These are phyloP conservation scores for Azolla pinnata DNA, from an alignment of 75 land plant species.

Conservation along the genomic window DNA sequence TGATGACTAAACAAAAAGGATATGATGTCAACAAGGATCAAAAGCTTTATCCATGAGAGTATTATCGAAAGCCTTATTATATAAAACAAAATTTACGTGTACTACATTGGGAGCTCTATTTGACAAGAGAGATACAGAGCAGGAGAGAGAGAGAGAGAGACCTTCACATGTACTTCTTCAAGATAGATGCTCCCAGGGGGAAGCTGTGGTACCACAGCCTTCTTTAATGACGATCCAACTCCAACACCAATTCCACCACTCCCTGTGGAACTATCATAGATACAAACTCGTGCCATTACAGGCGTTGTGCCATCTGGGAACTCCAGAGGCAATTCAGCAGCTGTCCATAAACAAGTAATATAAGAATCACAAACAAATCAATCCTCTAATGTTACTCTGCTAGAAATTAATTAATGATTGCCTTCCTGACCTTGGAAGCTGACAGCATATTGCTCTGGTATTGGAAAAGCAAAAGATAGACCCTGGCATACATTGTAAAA, in stretches of 20 bases:
- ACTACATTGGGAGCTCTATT: too few relatives aligned
- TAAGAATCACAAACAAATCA: background rate
- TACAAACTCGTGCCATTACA: conserved; percentile 76
- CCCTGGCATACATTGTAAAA: conserved; percentile 35
- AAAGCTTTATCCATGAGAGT: too few relatives aligned
- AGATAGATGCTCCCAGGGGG: conserved; percentile 76
- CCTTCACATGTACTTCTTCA: conserved; percentile 97
- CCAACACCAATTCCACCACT: conserved; percentile 56
- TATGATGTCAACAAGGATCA: too few relatives aligned
- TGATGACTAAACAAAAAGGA: too few relatives aligned
- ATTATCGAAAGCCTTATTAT: too few relatives aligned
- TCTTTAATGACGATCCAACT: conserved; percentile 56
- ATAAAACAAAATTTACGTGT: too few relatives aligned
- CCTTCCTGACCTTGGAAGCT: conserved; percentile 74
- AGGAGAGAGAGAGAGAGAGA: too few relatives aligned
- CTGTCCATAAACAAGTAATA: conserved; percentile 6
- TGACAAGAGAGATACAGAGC: too few relatives aligned
- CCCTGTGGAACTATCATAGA: conserved; percentile 73
- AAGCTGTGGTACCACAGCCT: conserved; percentile 68
- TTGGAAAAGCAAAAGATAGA: conserved; percentile 89
- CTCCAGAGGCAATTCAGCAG: conserved; percentile 83
- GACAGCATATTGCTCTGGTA: conserved; percentile 64
- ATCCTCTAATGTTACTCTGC: background rate
- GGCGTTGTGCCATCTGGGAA: conserved; percentile 98
- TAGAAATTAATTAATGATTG: conserved; percentile 12